Percentiles rank a stretch among this genome's conserved stretches.
These are phyloP conservation scores for Pilobolus umbonatus DNA, from an alignment of 192 early-diverging fungal genomes.

Conservation along the genomic window DNA sequence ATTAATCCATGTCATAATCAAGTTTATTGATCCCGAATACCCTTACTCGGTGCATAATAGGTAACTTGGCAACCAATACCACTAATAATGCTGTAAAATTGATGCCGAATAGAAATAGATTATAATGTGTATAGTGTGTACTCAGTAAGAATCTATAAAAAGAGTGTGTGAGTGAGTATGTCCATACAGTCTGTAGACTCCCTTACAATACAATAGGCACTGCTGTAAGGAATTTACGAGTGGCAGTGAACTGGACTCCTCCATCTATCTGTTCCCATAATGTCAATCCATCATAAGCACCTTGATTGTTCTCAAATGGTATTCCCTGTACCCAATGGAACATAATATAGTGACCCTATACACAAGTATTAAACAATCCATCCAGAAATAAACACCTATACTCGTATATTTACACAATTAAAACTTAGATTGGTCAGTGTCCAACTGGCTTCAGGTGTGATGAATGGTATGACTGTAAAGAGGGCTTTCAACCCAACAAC, in stretches of 20 bases:
- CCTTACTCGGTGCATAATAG: conserved; percentile 82
- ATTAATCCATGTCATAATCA: conserved; percentile 22
- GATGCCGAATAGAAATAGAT: conserved; percentile 82
- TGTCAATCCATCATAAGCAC: conserved; percentile 88
- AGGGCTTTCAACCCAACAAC: conserved; percentile 73
- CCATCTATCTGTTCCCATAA: conserved; percentile 99
- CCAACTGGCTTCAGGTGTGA: conserved; percentile 91
- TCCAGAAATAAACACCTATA: not conserved
- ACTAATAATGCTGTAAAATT: conserved; percentile 83
- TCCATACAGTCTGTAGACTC: not conserved
- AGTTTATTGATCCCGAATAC: conserved; percentile 87
- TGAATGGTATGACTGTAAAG: conserved; percentile 83
- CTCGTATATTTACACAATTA: conserved; percentile 73
- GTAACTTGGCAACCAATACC: conserved; percentile 89
- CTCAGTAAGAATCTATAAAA: conserved; percentile 76
- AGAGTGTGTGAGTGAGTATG: not conserved
- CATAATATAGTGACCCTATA: conserved; percentile 90
- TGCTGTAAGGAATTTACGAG: conserved; percentile 95
- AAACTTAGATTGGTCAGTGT: conserved; percentile 92
- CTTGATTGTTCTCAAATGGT: conserved; percentile 92
- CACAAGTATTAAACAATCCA: too few species aligned
- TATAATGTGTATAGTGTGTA: conserved; percentile 96
- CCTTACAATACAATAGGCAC: conserved; percentile 86
- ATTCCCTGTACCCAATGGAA: conserved; percentile 97
- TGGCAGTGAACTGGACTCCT: conserved; percentile 95